phyloP scores from a whole-genome alignment of 1,139 yeast genomes.

The Insectozyma bohioensis region DNA sequence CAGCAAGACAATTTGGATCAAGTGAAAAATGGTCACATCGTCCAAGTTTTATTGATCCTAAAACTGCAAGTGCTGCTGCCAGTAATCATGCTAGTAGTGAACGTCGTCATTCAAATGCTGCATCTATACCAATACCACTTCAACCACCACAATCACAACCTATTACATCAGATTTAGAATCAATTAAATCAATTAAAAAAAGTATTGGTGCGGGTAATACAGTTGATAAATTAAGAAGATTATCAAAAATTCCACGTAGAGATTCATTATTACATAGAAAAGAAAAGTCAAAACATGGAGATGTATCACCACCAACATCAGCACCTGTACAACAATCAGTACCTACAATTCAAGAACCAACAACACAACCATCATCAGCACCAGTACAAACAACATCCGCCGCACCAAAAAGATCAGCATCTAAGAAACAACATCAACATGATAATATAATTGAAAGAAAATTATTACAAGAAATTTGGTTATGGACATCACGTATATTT shows the following conservation, averaged over 20 bases:
- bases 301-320: constrained; percentile 2
- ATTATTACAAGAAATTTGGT: constrained; percentile 67
- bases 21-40: constrained; percentile 44
- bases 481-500: constrained; percentile 70
- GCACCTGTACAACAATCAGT: constrained; percentile 1
- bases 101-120: constrained; percentile 2
- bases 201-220: constrained; percentile 6
- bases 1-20: constrained; percentile 14
- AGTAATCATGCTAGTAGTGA: constrained; percentile 2
- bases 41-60: constrained; percentile 46
- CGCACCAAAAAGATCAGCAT: constrained; percentile 5
- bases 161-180: constrained; percentile 3
- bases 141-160: constrained; percentile 2
- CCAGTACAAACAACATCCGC: not conserved
- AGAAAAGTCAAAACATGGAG: constrained; percentile 4
- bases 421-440: constrained; percentile 1
- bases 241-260: constrained; percentile 14
- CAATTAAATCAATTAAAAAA: constrained; percentile 2
- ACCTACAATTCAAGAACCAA: not conserved
- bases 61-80: constrained; percentile 1
- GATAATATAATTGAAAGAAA: constrained; percentile 23
- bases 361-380: constrained; percentile 5
- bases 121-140: constrained; percentile 1
- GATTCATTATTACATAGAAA: constrained; percentile 6
- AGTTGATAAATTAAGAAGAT: constrained; percentile 15